A percentile compares a stretch with the other conserved stretches of the same genome.
These are phyloP conservation scores for Ophioceras dolichostomum DNA, from an alignment of 2,329 filamentous ascomycete genomes.

Conservation along the genomic window DNA sequence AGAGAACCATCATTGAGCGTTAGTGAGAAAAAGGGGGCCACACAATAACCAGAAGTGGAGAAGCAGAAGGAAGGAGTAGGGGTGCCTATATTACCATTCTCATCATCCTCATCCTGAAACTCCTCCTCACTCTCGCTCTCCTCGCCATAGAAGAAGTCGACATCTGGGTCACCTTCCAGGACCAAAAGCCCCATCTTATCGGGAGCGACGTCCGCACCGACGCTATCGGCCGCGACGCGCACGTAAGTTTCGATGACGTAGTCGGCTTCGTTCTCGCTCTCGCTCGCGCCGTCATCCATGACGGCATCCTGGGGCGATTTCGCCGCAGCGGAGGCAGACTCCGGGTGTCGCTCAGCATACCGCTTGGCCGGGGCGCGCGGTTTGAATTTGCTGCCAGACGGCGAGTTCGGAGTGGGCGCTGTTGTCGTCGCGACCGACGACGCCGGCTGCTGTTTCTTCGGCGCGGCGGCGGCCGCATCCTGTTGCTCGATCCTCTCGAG, in stretches of 20 bases:
- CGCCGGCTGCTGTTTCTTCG: conserved; percentile 10
- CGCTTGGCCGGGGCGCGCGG: conserved; percentile 43
- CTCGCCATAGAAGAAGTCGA: conserved; percentile 46
- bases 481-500: conserved; percentile 30
- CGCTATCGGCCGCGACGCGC: conserved; percentile 35
- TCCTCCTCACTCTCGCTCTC: conserved; percentile 52
- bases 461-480: conserved; percentile 7
- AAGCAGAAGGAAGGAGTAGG: too few species aligned
- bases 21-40: not conserved
- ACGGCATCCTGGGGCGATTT: conserved; percentile 14
- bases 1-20: too few species aligned
- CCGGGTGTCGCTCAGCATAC: conserved; percentile 35
- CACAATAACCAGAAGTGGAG: not conserved
- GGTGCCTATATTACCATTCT: conserved; percentile 54
- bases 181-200: conserved; percentile 43
- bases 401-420: conserved; percentile 8
- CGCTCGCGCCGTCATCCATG: conserved; percentile 24
- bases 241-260: conserved; percentile 56
- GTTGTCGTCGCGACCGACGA: conserved; percentile 8
- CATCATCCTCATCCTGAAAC: conserved; percentile 49
- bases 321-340: conserved; percentile 5
- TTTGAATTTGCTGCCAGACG: conserved; percentile 30
- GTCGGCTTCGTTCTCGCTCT: conserved; percentile 36
- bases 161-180: conserved; percentile 45
- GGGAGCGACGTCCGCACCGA: conserved; percentile 23